Conservation (phyloP, 225 moss, liverwort and hornwort species). For the Pseudoscleropodium purum region DNA sequence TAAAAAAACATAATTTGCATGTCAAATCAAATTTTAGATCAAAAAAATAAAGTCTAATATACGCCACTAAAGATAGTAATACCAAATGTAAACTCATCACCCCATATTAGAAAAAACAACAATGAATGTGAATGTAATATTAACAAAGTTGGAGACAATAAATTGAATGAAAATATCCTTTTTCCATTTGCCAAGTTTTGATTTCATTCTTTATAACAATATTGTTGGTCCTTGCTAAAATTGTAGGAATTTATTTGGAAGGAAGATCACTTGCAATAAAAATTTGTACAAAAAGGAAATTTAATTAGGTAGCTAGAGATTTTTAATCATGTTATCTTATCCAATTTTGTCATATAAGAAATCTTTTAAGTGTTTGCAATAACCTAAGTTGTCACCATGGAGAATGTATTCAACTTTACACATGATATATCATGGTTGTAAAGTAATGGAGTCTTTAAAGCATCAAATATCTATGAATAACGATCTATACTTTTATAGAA, state of each 20-base stretch:
- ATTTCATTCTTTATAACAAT: background rate
- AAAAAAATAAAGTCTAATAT: too few species aligned
- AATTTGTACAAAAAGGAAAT: background rate
- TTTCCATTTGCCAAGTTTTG: rapidly evolving
- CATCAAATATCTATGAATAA: background rate
- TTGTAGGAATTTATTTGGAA: background rate
- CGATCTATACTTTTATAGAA: background rate
- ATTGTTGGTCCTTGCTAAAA: background rate
- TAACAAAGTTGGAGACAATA: background rate
- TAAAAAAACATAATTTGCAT: too few species aligned
- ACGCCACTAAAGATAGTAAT: too few species aligned
- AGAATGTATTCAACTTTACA: background rate
- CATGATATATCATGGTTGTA: background rate
- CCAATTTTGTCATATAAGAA: background rate
- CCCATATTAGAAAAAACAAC: too few species aligned
- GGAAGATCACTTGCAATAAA: background rate
- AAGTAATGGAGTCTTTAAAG: background rate
- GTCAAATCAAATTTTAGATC: too few species aligned
- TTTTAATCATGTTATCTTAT: too few species aligned
- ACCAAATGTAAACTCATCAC: too few species aligned
- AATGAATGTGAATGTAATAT: background rate
- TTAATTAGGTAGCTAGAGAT: background rate
- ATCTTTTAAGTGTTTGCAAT: background rate
- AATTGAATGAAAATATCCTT: too few species aligned
- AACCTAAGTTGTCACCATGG: background rate